Conservation (phyloP, 2,329 filamentous ascomycete species). For the Cladosporium sp. region DNA sequence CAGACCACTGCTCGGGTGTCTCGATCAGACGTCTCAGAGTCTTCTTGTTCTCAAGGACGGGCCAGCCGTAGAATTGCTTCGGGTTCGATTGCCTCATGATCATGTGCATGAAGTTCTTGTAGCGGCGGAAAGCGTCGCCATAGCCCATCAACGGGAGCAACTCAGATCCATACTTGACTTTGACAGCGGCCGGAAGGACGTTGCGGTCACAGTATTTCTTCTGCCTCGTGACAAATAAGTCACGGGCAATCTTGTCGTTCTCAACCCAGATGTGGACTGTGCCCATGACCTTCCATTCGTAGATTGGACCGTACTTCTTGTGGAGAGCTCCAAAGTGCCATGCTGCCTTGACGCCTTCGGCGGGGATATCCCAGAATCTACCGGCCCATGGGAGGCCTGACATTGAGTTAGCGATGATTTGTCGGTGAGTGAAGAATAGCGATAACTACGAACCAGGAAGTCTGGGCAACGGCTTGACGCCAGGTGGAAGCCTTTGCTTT, state of each 20-base stretch:
- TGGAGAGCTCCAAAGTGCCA: slow-evolving; percentile 33
- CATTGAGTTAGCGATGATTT: neutral
- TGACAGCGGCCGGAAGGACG: slow-evolving; percentile 31
- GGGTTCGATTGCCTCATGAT: slow-evolving; percentile 31
- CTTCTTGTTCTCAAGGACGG: slow-evolving; percentile 31
- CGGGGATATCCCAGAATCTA: slow-evolving; percentile 32
- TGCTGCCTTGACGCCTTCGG: slow-evolving; percentile 30
- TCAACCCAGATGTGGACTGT: slow-evolving; percentile 32
- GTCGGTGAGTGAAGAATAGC: neutral
- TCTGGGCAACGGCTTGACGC: slow-evolving; percentile 23
- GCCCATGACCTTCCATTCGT: slow-evolving; percentile 32
- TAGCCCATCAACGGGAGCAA: slow-evolving; percentile 32
- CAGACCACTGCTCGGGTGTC: slow-evolving; percentile 30
- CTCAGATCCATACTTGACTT: slow-evolving; percentile 29
- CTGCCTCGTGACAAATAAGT: slow-evolving; percentile 30
- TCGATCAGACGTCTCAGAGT: slow-evolving; percentile 31
- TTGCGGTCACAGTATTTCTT: slow-evolving; percentile 33
- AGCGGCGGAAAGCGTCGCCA: slow-evolving; percentile 25
- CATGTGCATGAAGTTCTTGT: slow-evolving; percentile 34
- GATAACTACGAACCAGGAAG: slow-evolving; percentile 17
- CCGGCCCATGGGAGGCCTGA: slow-evolving; percentile 30
- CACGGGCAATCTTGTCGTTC: slow-evolving; percentile 32
- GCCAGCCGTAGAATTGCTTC: slow-evolving; percentile 30
- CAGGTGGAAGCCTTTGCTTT: slow-evolving; percentile 21
- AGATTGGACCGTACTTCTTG: slow-evolving; percentile 33